These are phyloP conservation scores for Pestalotiopsis sp. DNA, from an alignment of 2,329 filamentous ascomycete species.

Conservation along the genomic window DNA sequence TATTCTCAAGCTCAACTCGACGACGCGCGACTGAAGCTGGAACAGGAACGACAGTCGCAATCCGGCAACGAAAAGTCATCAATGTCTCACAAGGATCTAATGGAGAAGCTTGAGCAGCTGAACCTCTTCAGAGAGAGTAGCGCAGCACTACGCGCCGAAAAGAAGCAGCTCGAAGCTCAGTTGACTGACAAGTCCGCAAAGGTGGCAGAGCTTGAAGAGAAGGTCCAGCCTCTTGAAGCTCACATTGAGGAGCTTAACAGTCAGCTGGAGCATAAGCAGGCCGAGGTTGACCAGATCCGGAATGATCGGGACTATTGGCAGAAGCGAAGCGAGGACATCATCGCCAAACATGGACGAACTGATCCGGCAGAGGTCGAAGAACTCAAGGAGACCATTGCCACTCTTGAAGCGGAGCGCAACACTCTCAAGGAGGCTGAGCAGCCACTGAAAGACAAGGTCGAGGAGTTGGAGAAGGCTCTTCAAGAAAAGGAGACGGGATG, in stretches of 20 bases:
- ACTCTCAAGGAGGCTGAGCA: slow-evolving; percentile 51
- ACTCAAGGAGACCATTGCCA: slow-evolving; percentile 76
- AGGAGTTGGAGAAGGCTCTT: slow-evolving; percentile 52
- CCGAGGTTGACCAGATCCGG: slow-evolving; percentile 85
- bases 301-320: slow-evolving; percentile 95
- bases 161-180: slow-evolving; percentile 75
- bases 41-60: slow-evolving; percentile 81
- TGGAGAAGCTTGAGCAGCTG: slow-evolving; percentile 93
- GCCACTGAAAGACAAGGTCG: slow-evolving; percentile 55
- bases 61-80: slow-evolving; percentile 73
- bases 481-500: slow-evolving; percentile 59
- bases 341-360: slow-evolving; percentile 93
- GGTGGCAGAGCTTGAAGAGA: slow-evolving; percentile 72
- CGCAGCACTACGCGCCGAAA: slow-evolving; percentile 85
- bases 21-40: slow-evolving; percentile 83
- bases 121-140: slow-evolving; percentile 97
- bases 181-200: slow-evolving; percentile 74
- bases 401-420: slow-evolving; percentile 67
- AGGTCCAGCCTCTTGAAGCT: slow-evolving; percentile 81
- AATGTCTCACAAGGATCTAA: slow-evolving; percentile 83
- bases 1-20: slow-evolving; percentile 88
- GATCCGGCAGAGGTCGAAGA: slow-evolving; percentile 92
- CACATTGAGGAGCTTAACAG: slow-evolving; percentile 83
- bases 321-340: slow-evolving; percentile 91
- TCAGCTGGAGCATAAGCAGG: slow-evolving; percentile 78